Evolutionary conservation across 176 grass and related monocot species (phyloP).

Genomic region (Rhynchospora tenuis): DNA sequence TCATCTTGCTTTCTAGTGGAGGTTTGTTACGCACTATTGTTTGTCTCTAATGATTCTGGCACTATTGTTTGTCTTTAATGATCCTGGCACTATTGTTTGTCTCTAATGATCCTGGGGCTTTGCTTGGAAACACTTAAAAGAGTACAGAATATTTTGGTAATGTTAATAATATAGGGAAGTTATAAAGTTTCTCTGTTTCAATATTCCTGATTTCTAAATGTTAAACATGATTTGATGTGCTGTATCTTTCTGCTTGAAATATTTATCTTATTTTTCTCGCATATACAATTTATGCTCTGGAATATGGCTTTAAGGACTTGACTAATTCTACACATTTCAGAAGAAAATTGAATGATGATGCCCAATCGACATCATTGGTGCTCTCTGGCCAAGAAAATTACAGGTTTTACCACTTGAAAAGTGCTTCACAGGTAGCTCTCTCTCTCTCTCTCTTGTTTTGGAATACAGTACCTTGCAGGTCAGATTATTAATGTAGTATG

Average conservation of each 20-base stretch:
- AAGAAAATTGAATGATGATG: constrained; percentile 28
- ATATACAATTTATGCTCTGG: background rate
- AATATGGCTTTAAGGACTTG: constrained; percentile 3
- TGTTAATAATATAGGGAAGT: background rate
- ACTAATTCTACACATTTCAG: constrained; percentile 34
- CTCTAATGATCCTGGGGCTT: background rate
- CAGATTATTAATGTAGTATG: background rate
- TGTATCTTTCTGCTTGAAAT: background rate
- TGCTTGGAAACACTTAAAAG: background rate
- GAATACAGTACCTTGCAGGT: background rate
- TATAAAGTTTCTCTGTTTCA: background rate
- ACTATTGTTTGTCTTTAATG: background rate
- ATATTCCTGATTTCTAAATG: background rate
- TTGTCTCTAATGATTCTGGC: background rate
- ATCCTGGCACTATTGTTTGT: background rate
- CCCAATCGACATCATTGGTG: background rate
- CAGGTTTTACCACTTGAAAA: constrained; percentile 83
- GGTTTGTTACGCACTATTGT: too few species aligned
- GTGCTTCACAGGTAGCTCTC: constrained; percentile 48
- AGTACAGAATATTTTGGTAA: background rate
- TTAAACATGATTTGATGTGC: background rate
- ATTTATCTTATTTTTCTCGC: background rate
- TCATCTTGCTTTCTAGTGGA: background rate
- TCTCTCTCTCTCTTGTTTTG: background rate
- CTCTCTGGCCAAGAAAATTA: constrained; percentile 30